A percentile compares a stretch with the other conserved stretches of the same genome.
These are phyloP conservation scores for Oemleria cerasiformis DNA, from an alignment of 306 rosid species.

Conservation along the genomic window DNA sequence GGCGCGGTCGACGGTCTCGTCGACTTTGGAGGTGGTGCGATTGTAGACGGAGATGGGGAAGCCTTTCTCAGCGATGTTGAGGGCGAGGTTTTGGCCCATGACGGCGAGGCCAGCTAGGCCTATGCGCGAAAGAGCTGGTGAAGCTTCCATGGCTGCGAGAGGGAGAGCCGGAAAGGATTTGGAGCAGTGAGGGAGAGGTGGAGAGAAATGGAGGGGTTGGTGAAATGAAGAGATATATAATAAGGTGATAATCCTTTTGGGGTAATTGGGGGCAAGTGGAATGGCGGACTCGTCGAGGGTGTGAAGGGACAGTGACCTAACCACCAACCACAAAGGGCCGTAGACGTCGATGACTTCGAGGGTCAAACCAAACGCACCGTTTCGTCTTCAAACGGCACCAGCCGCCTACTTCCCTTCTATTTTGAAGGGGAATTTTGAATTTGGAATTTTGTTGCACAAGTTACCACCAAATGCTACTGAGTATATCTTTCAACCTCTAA, in stretches of 20 bases:
- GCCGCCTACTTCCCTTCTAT: background rate
- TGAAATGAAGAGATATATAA: background rate
- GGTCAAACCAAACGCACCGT: background rate
- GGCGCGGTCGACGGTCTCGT: slow-evolving; percentile 84
- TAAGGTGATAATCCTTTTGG: background rate
- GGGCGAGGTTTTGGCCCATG: slow-evolving; percentile 97
- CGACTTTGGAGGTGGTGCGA: slow-evolving; percentile 80
- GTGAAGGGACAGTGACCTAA: slow-evolving; percentile 48
- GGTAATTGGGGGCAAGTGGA: background rate
- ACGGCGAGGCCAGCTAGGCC: slow-evolving; percentile 94
- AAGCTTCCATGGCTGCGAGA: slow-evolving; percentile 50
- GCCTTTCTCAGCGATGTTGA: slow-evolving; percentile 92
- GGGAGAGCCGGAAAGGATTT: background rate
- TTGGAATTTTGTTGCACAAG: no score
- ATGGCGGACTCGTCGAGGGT: slow-evolving; percentile 90
- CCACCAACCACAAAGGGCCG: background rate
- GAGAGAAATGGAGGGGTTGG: slow-evolving; percentile 4
- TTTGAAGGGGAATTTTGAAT: no score
- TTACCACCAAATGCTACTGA: no score
- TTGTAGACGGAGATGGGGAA: slow-evolving; percentile 97
- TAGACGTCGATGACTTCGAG: background rate
- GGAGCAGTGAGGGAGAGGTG: background rate
- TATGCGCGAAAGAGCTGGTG: slow-evolving; percentile 68
- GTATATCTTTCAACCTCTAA: no score
- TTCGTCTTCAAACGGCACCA: no score